phyloP scores from a whole-genome alignment of 2,329 filamentous ascomycete species.

The Penicillium olsonii region DNA sequence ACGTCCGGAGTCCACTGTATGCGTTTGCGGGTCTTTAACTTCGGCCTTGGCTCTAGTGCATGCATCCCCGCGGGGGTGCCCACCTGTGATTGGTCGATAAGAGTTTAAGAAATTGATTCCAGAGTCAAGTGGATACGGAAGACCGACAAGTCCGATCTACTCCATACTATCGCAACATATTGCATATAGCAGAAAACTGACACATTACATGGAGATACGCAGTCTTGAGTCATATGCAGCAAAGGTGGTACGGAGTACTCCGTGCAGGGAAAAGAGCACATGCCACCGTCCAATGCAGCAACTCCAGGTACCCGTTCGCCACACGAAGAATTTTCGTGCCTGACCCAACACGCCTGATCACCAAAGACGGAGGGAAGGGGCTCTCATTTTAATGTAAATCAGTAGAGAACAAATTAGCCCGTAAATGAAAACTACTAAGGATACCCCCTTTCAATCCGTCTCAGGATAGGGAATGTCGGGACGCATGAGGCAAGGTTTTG shows the following conservation, averaged over 20 bases:
- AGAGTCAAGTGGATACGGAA: constrained; percentile 1
- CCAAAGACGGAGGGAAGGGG: no score
- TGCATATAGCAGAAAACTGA: neutral
- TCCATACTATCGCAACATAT: neutral
- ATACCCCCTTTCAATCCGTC: neutral
- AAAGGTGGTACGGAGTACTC: no score
- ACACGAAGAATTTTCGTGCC: neutral
- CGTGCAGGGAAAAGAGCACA: no score
- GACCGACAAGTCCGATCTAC: neutral
- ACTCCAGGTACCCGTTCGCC: neutral
- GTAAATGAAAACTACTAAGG: neutral
- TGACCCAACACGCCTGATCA: neutral
- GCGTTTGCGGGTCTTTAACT: neutral
- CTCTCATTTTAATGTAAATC: no score
- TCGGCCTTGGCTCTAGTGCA: neutral
- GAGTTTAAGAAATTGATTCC: constrained; percentile 15
- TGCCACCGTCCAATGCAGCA: neutral
- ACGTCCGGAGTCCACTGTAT: neutral
- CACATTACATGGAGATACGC: neutral
- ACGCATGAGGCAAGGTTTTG: constrained; percentile 3
- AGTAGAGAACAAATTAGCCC: no score
- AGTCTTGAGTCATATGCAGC: no score
- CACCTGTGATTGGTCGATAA: constrained; percentile 13
- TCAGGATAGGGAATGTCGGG: neutral
- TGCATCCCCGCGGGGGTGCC: neutral